Evolutionary conservation across 2,329 filamentous ascomycete species (phyloP).

Genomic region (Periconia sp.): DNA sequence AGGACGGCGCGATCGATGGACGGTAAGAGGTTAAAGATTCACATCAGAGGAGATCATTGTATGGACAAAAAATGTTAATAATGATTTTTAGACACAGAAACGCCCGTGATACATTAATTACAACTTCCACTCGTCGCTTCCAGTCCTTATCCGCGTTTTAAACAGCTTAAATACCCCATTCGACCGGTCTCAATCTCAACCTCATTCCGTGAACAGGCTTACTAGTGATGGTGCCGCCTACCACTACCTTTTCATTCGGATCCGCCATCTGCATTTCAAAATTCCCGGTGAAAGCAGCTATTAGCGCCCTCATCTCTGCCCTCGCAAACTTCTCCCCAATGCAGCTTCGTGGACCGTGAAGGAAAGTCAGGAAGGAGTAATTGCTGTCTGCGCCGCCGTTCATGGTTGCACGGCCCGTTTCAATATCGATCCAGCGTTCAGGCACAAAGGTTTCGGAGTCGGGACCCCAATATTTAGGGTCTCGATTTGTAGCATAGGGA

Average conservation of each 20-base stretch:
- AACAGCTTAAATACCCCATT: slow-evolving; percentile 24
- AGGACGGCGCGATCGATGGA: too few species aligned
- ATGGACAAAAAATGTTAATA: too few species aligned
- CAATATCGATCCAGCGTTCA: slow-evolving; percentile 53
- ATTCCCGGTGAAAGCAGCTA: slow-evolving; percentile 41
- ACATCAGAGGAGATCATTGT: too few species aligned
- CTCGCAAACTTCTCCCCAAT: slow-evolving; percentile 48
- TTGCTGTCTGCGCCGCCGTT: slow-evolving; percentile 47
- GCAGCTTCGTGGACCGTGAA: slow-evolving; percentile 50
- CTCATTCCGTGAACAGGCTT: slow-evolving; percentile 48
- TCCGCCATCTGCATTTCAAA: slow-evolving; percentile 45
- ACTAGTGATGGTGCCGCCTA: slow-evolving; percentile 44
- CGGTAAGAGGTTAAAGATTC: too few species aligned
- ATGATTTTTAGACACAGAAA: too few species aligned
- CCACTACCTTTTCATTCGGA: slow-evolving; percentile 33
- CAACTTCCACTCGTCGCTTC: too few species aligned
- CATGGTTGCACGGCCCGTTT: slow-evolving; percentile 47
- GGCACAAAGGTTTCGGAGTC: slow-evolving; percentile 51
- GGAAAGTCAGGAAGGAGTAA: slow-evolving; percentile 51
- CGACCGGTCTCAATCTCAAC: slow-evolving; percentile 34
- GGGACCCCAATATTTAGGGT: slow-evolving; percentile 50
- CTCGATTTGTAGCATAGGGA: slow-evolving; percentile 52
- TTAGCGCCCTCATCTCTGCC: slow-evolving; percentile 43
- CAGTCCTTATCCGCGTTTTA: too few species aligned
- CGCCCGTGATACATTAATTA: too few species aligned